Conservation (phyloP, 2,329 filamentous ascomycete species). For the Fusarium phyllophilum region DNA sequence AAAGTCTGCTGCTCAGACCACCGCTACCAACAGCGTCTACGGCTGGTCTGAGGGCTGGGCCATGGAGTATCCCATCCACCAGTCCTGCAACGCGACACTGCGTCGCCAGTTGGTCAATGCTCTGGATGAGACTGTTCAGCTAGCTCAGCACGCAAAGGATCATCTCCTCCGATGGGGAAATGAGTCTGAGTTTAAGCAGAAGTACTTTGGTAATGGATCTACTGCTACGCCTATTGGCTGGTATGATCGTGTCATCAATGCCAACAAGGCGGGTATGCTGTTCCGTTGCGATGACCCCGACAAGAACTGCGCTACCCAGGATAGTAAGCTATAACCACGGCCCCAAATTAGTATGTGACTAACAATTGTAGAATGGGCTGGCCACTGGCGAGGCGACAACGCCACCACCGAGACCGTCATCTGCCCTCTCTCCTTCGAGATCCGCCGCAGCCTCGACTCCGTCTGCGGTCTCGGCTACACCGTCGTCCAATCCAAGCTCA, state of each 20-base stretch:
- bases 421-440: constrained; percentile 69
- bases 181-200: constrained; percentile 67
- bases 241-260: constrained; percentile 68
- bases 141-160: constrained; percentile 70
- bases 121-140: constrained; percentile 66
- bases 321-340: constrained; percentile 44
- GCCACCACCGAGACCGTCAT: constrained; percentile 75
- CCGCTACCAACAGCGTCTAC: constrained; percentile 40
- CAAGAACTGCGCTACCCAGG: constrained; percentile 66
- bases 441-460: constrained; percentile 65
- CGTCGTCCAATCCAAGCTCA: constrained; percentile 64
- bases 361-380: constrained; percentile 64
- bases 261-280: constrained; percentile 64
- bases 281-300: constrained; percentile 78
- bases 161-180: constrained; percentile 69
- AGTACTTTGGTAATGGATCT: constrained; percentile 72
- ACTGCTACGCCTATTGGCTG: constrained; percentile 69
- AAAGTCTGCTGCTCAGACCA: constrained; percentile 23
- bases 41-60: constrained; percentile 49
- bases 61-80: constrained; percentile 63
- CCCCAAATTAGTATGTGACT: rapidly evolving
- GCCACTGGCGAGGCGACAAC: constrained; percentile 74
- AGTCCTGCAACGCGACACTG: constrained; percentile 73
- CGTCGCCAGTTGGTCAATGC: constrained; percentile 64
- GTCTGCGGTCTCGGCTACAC: constrained; percentile 73